Base-by-base conservation (phyloP, 192 early-diverging fungal genomes). In the Coemansia sp. region DNA sequence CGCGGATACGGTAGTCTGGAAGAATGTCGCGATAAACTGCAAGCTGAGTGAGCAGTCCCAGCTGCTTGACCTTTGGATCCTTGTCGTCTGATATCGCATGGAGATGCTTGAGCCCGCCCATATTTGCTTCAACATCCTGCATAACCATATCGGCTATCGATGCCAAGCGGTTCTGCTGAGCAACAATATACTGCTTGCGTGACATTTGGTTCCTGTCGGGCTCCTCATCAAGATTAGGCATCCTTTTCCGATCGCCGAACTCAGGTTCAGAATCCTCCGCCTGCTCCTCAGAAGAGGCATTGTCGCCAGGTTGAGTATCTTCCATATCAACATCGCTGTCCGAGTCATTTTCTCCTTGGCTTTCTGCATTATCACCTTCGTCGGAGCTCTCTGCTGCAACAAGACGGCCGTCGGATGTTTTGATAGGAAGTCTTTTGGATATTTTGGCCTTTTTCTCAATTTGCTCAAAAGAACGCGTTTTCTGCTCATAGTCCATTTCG, bases 11-110 rank as follows among this genome's bases (percentile, higher is more conserved):
- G 83, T 99, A 99, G 45, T 91, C 94, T 4, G 97, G 97, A 42
- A 98, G 85, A 75, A 99, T 92, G 72, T 99, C 97, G 65, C 94
- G 90, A 85, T 92, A 99, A 5, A 99, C 92, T 0, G 93, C 93
- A 39, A 98, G 84, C 76, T 95, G 94, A 10, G 94, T 94, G 56
- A 97, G 72, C 32, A 97, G 71, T 0, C 89, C 90, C 41, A 99
- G 70, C 54, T 92, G 90, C 63, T 87, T 85, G 49, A 96, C 85
- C 11, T 84, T 84, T 5, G 71, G 60, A 63, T 91, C 90, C 5
- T 79, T 81, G 54, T 91, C 89, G 14, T 81, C 79, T 48, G 88
- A 83, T 69, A 95, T 88, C 0, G 83, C 54, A 41, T 89, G 85
- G 54, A 98, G 78, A 42, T 71, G 74, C 76, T 87, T 93, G 44